Evolutionary conservation across 2,329 filamentous ascomycete genomes (phyloP).

Genomic region (Calonectria hawksworthii): DNA sequence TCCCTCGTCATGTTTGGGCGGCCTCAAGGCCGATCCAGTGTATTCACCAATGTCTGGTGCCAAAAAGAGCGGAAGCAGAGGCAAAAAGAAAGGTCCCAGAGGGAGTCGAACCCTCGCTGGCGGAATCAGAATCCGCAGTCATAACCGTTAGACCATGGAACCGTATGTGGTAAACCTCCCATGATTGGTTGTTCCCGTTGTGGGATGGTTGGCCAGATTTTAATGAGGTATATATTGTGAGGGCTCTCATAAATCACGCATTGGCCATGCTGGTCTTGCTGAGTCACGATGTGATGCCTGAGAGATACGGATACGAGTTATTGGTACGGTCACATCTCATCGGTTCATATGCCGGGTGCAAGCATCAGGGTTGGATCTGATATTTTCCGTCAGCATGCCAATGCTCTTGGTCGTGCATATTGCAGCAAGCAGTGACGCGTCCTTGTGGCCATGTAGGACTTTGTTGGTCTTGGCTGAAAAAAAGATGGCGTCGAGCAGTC

Average conservation of each 20-base stretch:
- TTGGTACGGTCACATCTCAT: not conserved
- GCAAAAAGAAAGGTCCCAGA: constrained; percentile 28
- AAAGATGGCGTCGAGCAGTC: not conserved
- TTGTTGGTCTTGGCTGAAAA: not conserved
- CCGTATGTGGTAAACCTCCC: constrained; percentile 22
- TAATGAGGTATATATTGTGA: constrained; percentile 20
- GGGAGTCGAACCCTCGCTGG: constrained; percentile 42
- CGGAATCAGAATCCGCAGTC: constrained; percentile 41
- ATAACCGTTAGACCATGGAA: constrained; percentile 40
- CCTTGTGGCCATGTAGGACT: not conserved
- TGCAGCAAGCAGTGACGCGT: not conserved
- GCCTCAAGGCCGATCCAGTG: not conserved
- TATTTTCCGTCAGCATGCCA: not conserved
- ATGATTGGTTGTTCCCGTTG: constrained; percentile 21
- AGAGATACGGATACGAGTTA: not conserved
- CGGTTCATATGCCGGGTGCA: not conserved
- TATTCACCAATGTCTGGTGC: not conserved
- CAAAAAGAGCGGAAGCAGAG: not conserved
- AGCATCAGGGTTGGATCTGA: not conserved
- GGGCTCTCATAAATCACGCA: not conserved
- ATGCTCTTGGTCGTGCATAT: not conserved
- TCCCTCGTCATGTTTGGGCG: not conserved
- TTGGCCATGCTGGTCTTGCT: not conserved
- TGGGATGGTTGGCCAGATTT: not conserved
- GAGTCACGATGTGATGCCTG: not conserved